A percentile compares a stretch with the other conserved stretches of the same genome.
Conservation (phyloP, 2,329 filamentous ascomycete genomes). For the Fusarium lateritium region DNA sequence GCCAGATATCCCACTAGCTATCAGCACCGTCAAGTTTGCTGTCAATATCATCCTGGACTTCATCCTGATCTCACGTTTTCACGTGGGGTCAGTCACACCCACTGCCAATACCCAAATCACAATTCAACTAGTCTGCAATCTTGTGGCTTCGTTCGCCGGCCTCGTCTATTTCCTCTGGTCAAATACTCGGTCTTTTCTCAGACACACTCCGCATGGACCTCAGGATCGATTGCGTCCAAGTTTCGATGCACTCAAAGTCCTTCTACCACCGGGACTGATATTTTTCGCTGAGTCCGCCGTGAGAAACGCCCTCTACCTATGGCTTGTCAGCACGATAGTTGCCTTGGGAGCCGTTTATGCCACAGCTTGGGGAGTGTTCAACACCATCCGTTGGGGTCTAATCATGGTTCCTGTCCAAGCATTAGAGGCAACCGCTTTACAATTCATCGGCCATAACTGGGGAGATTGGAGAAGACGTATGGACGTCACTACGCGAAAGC, state of each 20-base stretch:
- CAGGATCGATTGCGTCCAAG: constrained; percentile 52
- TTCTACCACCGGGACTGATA: constrained; percentile 70
- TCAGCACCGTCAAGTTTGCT: constrained; percentile 74
- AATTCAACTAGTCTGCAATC: constrained; percentile 73
- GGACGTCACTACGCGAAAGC: constrained; percentile 40
- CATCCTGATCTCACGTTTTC: constrained; percentile 76
- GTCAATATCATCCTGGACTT: constrained; percentile 78
- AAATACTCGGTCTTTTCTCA: constrained; percentile 48
- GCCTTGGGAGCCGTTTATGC: constrained; percentile 75
- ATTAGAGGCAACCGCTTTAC: constrained; percentile 74
- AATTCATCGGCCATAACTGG: constrained; percentile 79
- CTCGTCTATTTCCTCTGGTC: constrained; percentile 72
- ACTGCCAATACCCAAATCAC: constrained; percentile 75
- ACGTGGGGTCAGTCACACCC: constrained; percentile 67
- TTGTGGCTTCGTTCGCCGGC: constrained; percentile 68
- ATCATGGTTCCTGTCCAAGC: constrained; percentile 81
- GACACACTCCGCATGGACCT: not conserved
- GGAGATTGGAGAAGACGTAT: constrained; percentile 61
- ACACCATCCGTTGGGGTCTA: constrained; percentile 80
- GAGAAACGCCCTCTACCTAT: constrained; percentile 79
- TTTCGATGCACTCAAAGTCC: constrained; percentile 61
- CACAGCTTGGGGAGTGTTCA: constrained; percentile 82
- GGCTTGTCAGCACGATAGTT: constrained; percentile 77
- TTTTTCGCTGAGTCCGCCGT: constrained; percentile 76
- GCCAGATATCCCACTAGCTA: constrained; percentile 77